Evolutionary conservation across 176 grass and related monocot species (phyloP).

Genomic region (Microstegium vimineum): DNA sequence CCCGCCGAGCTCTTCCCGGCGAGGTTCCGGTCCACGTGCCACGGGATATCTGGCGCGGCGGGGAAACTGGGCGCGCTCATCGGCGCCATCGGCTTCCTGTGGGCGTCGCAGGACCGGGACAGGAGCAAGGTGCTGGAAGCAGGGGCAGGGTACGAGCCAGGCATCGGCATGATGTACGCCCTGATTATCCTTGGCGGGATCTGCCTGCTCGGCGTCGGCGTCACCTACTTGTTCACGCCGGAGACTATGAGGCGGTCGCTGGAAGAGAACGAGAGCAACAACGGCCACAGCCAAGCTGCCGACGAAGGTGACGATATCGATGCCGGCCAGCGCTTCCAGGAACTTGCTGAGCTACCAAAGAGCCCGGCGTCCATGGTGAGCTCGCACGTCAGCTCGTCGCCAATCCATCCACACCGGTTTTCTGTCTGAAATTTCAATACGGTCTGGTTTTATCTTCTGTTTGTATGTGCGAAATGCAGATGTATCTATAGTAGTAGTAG

Average conservation of each 20-base stretch:
- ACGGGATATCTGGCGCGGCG: constrained; percentile 48
- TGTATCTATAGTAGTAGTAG: not conserved
- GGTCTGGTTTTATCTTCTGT: not conserved
- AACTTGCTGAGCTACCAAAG: constrained; percentile 17
- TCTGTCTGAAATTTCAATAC: constrained; percentile 21
- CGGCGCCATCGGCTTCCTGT: constrained; percentile 43
- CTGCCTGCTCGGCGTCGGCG: constrained; percentile 42
- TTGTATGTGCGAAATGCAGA: not conserved
- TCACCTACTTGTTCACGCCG: constrained; percentile 54
- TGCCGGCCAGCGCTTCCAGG: not conserved
- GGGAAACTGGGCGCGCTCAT: constrained; percentile 47
- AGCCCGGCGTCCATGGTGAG: constrained; percentile 30
- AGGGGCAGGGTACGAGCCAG: constrained; percentile 1
- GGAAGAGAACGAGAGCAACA: constrained; percentile 62
- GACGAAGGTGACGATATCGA: too few species aligned
- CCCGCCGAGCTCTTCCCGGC: constrained; percentile 65
- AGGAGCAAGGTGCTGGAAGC: not conserved
- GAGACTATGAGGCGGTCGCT: constrained; percentile 67
- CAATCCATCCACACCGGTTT: constrained; percentile 31
- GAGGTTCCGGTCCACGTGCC: constrained; percentile 49
- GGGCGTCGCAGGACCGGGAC: constrained; percentile 38
- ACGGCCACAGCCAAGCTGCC: not conserved
- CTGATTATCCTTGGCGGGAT: constrained; percentile 51
- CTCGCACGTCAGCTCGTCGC: constrained; percentile 35
- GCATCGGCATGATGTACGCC: constrained; percentile 53